Percentiles rank a stretch among this genome's conserved stretches.
Conservation (phyloP, 2,329 filamentous ascomycete genomes). For the Ascochyta viciae-villosae region DNA sequence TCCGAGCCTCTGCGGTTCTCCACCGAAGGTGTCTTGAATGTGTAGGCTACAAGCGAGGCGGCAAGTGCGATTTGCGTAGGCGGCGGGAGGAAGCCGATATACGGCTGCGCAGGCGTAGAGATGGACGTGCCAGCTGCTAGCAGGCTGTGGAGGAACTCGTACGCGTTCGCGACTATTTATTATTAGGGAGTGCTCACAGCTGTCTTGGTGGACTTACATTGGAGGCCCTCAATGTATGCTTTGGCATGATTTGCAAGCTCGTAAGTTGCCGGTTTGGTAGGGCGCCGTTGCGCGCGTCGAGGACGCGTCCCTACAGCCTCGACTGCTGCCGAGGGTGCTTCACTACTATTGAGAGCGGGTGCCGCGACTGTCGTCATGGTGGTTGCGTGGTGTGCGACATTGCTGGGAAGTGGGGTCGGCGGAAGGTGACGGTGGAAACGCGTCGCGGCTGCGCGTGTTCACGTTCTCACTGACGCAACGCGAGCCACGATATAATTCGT, state of each 20-base stretch:
- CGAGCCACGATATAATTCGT: neutral
- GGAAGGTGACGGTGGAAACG: neutral
- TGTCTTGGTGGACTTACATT: slow-evolving; percentile 31
- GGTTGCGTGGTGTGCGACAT: neutral
- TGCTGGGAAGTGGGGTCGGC: neutral
- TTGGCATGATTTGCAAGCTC: slow-evolving; percentile 47
- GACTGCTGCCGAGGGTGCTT: slow-evolving; percentile 23
- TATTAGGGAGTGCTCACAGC: neutral
- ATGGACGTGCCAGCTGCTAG: slow-evolving; percentile 43
- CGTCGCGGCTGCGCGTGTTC: slow-evolving; percentile 17
- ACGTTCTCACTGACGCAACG: slow-evolving; percentile 9
- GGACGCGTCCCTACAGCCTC: slow-evolving; percentile 34
- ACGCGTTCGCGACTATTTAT: slow-evolving; percentile 41
- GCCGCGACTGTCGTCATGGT: slow-evolving; percentile 2
- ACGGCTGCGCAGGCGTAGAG: slow-evolving; percentile 41
- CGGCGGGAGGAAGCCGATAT: slow-evolving; percentile 69
- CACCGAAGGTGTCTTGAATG: slow-evolving; percentile 70
- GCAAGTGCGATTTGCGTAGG: slow-evolving; percentile 77
- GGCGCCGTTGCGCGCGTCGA: slow-evolving; percentile 36
- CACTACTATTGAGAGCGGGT: neutral
- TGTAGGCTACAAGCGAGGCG: slow-evolving; percentile 83
- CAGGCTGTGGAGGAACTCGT: slow-evolving; percentile 43
- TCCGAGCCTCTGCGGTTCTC: slow-evolving; percentile 70
- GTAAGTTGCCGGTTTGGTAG: slow-evolving; percentile 42
- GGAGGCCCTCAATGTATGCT: slow-evolving; percentile 45